Base-by-base conservation (phyloP, 129 eudicot species). In the Kitagawia praeruptora region DNA sequence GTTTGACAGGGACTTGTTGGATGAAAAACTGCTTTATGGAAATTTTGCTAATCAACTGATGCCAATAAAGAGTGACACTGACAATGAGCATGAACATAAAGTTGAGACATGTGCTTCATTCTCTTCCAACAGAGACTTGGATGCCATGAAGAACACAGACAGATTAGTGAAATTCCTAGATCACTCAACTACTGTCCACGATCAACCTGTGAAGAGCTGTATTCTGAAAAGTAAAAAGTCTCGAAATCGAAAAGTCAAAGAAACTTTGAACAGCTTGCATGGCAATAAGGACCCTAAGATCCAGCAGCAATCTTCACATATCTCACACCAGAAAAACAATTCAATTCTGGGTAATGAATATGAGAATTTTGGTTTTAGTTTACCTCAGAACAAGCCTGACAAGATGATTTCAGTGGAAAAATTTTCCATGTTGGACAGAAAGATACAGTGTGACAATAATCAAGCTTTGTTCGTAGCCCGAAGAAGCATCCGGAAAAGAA, bases 401-500 rank as follows among this genome's bases (percentile, higher is more conserved):
- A 82, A 64, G 42, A 76, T 76, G 47, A 81, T 41, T 40, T 58
- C 61, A 13, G 77, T 67, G 64, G 79, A 66, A 25, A 75, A 42
- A 37, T n/a, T 72, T 63, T 27, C 64, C 45, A 84, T 4, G 54
- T 79, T 70, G 48, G 90, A 76, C 69, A 81, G 81, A 73, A 82
- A 58, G 4, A 31, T 75, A 41, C 67, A 46, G 19, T 63, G 67
- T 70, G 85, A 47, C 53, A 81, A 70, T 69, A 73, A 74, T 38
- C 54, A 78, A 28, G 74, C 80, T 81, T 77, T 53, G 37, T 77
- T 84, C 76, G 76, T 72, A 34, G 84, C 82, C 40, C 89, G 96
- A 75, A 85, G 93, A 84, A 88, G 96, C 80, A 34, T 72, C 39
- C 83, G 91, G 19, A 90, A 93, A 82, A 87, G 92, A 75, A 88